These are phyloP conservation scores for Cryphonectria carpinicola DNA, from an alignment of 2,329 filamentous ascomycete species.

Conservation along the genomic window DNA sequence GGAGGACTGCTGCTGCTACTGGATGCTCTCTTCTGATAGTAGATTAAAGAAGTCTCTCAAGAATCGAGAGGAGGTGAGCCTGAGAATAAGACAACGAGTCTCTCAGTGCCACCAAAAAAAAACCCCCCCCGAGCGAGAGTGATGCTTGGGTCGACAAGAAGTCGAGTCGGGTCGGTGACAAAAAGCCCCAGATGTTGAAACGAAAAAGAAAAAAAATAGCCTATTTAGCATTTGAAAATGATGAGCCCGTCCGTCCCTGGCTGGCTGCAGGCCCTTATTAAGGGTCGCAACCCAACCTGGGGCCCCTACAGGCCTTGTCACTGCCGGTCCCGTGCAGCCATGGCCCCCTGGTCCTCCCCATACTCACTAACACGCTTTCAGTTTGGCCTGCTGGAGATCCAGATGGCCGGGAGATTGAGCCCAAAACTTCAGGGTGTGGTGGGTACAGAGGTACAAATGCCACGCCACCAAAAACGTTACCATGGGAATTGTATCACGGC, in stretches of 20 bases:
- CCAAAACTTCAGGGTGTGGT: not conserved
- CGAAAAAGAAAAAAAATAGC: slow-evolving; percentile 10
- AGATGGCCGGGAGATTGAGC: slow-evolving; percentile 12
- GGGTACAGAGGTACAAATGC: not conserved
- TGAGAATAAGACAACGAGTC: not conserved
- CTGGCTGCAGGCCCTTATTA: slow-evolving; percentile 4
- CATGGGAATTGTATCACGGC: not conserved
- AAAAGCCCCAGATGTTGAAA: not conserved
- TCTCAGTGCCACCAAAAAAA: slow-evolving; percentile 1
- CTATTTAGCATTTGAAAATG: not conserved
- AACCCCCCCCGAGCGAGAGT: not conserved
- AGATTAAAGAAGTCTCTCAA: not conserved
- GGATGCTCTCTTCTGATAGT: not conserved
- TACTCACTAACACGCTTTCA: slow-evolving; percentile 12
- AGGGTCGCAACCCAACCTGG: slow-evolving; percentile 1
- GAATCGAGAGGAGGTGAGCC: not conserved
- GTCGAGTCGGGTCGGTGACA: not conserved
- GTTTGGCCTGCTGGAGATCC: slow-evolving; percentile 7
- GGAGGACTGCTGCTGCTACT: not conserved
- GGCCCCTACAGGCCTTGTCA: slow-evolving; percentile 2
- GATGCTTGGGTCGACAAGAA: not conserved
- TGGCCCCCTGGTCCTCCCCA: slow-evolving; percentile 14
- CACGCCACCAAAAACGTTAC: not conserved
- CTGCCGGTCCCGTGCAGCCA: slow-evolving; percentile 14
- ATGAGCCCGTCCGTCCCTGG: not conserved